Evolutionary conservation across 2,329 filamentous ascomycete species (phyloP).

Genomic region (Apiospora hydei): DNA sequence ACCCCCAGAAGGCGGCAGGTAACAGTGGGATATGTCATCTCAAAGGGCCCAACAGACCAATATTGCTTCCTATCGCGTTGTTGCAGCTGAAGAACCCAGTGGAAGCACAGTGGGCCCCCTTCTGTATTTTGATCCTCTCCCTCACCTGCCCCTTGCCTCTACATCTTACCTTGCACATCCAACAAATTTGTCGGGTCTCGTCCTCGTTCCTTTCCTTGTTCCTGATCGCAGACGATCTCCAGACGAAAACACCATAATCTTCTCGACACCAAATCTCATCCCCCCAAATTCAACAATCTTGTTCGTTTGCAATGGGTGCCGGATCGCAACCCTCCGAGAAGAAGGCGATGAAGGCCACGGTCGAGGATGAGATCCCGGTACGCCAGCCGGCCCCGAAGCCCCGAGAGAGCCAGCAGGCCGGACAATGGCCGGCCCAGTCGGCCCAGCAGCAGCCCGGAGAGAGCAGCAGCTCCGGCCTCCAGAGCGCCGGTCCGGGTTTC

Average conservation of each 20-base stretch:
- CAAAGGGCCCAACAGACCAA: not conserved
- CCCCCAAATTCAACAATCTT: too few relatives aligned
- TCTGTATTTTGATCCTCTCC: not conserved
- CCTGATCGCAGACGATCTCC: not conserved
- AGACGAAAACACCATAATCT: not conserved
- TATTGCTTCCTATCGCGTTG: not conserved
- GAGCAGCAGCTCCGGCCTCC: constrained; percentile 26
- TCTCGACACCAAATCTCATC: not conserved
- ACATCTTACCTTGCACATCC: not conserved
- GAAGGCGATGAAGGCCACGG: constrained; percentile 25
- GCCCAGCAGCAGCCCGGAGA: not conserved
- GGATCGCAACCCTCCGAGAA: constrained; percentile 10
- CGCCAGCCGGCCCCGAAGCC: not conserved
- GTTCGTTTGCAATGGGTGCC: constrained; percentile 4
- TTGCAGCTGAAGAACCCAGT: not conserved
- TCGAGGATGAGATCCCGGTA: constrained; percentile 24
- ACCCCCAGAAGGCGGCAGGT: not conserved
- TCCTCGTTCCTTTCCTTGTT: not conserved
- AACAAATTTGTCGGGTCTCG: not conserved
- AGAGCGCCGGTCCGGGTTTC: constrained; percentile 33
- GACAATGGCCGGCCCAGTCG: not conserved
- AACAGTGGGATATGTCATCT: not conserved
- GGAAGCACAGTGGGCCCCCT: not conserved
- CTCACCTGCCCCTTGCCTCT: not conserved
- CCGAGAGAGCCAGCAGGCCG: not conserved